phyloP scores from a whole-genome alignment of 2,329 filamentous ascomycete genomes.

The Cercospora sp. region DNA sequence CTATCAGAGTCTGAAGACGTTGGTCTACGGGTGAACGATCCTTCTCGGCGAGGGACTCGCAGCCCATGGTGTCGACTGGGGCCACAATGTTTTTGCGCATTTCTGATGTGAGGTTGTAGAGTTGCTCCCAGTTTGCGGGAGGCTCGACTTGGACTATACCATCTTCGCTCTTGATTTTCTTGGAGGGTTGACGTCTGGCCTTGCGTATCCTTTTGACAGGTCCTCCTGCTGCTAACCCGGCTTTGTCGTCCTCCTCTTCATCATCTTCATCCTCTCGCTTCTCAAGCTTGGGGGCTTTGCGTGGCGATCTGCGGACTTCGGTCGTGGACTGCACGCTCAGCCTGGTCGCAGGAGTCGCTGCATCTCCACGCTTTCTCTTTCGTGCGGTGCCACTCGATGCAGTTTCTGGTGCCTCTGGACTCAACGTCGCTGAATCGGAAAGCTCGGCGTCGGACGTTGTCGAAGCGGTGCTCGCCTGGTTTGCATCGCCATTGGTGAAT shows the following conservation, averaged over 20 bases:
- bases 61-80: slow-evolving; percentile 97
- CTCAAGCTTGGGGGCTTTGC: slow-evolving; percentile 31
- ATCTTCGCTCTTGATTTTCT: slow-evolving; percentile 38
- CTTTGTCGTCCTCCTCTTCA: slow-evolving; percentile 13
- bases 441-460: slow-evolving; percentile 19
- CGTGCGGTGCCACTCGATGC: slow-evolving; percentile 16
- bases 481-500: slow-evolving; percentile 17
- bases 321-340: slow-evolving; percentile 16
- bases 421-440: slow-evolving; percentile 21
- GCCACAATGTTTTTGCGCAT: slow-evolving; percentile 75
- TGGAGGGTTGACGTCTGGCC: slow-evolving; percentile 35
- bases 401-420: slow-evolving; percentile 10
- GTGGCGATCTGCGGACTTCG: slow-evolving; percentile 31
- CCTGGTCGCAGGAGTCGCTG: slow-evolving; percentile 17
- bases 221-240: neutral
- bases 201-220: slow-evolving; percentile 17
- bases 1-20: slow-evolving; percentile 81
- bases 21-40: slow-evolving; percentile 55
- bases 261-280: slow-evolving; percentile 13
- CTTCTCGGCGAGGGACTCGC: slow-evolving; percentile 69
- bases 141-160: slow-evolving; percentile 44
- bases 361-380: slow-evolving; percentile 31
- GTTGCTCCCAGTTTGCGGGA: slow-evolving; percentile 77
- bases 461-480: neutral
- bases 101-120: slow-evolving; percentile 73